Conservation (phyloP, 2,329 filamentous ascomycete genomes). For the Torrubiellomyces zombiae region DNA sequence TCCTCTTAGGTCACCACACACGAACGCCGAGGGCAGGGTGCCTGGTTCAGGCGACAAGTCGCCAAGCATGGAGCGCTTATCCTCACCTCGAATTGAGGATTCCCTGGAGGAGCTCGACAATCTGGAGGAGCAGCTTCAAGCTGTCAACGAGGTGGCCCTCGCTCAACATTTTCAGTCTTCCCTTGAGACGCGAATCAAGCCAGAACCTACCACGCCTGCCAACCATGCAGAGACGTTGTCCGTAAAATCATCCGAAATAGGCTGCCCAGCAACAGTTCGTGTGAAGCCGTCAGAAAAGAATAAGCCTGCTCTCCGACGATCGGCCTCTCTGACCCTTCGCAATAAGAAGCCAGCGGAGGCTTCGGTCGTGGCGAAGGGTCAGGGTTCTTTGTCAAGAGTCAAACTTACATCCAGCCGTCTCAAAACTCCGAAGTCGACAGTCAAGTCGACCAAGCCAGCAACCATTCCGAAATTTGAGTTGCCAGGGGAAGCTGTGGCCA, state of each 20-base stretch:
- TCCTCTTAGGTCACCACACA: too few relatives aligned
- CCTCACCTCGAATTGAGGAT: conserved; percentile 40
- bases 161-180: conserved; percentile 13
- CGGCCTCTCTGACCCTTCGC: conserved; percentile 22
- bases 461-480: conserved; percentile 44
- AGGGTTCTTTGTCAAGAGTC: conserved; percentile 6
- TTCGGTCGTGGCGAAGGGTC: conserved; percentile 5
- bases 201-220: conserved; percentile 8
- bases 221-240: conserved; percentile 4
- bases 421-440: conserved; percentile 21
- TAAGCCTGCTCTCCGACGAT: conserved; percentile 23
- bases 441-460: conserved; percentile 35
- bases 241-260: conserved; percentile 14
- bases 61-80: conserved; percentile 18
- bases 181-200: conserved; percentile 5
- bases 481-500: conserved; percentile 43
- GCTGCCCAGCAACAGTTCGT: conserved; percentile 22
- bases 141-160: conserved; percentile 23
- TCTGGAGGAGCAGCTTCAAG: conserved; percentile 45
- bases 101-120: conserved; percentile 45
- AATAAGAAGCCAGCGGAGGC: conserved; percentile 9
- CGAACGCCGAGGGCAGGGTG: too few relatives aligned
- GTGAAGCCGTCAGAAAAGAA: conserved; percentile 21
- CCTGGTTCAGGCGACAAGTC: too few relatives aligned
- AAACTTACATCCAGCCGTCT: conserved; percentile 7